Evolutionary conservation across 148 eudicot genomes (phyloP), one percentile per base, ranked within the genome.

Genomic region (Gaultheria prostrata): DNA sequence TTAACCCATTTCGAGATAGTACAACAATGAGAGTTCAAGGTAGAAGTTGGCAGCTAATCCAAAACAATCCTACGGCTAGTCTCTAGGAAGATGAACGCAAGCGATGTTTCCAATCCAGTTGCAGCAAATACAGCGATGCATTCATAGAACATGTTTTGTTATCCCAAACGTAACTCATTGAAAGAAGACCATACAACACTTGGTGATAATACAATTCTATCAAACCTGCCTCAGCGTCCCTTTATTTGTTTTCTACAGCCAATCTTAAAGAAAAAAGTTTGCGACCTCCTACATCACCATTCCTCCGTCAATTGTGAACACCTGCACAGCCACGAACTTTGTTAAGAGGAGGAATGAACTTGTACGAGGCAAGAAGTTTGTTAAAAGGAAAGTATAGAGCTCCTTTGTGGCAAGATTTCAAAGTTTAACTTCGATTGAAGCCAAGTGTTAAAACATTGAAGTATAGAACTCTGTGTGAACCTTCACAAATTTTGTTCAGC

Each of bases 251-350:
- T 63, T 10, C n/a, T 24, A 59, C 28, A 59, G 69, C 5, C 3
- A n/a, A 24, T 24, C 32, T 63, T 2, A 63, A 3, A 63, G 10
- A 63, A 1, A 63, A 48, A 48, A 48, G 30, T 3, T 0, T 24
- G 69, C 0, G 30, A 59, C 28, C 10, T 59, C 13, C 87, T 86
- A 92, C 95, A 92, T 92, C 80, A 92, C 93, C 95, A 94, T 91
- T 17, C 98, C 98, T 49, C 98, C 98, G 86, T 94, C 97, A 80
- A 94, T 92, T 48, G 93, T 89, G 35, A 91, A 74, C 43, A 94
- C 98, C 98, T 94, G 93, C 89, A 85, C 4, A 12, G 63, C 59
- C 46, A 63, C 82, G 24, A 3, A 74, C 0, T 39, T 53, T 53
- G 56, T 53, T 53, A 53, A 13, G 56, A 53, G 20, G 56, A 53